phyloP scores from a whole-genome alignment of 1,284 basidiomycete species.

The Pterulicium gracile region DNA sequence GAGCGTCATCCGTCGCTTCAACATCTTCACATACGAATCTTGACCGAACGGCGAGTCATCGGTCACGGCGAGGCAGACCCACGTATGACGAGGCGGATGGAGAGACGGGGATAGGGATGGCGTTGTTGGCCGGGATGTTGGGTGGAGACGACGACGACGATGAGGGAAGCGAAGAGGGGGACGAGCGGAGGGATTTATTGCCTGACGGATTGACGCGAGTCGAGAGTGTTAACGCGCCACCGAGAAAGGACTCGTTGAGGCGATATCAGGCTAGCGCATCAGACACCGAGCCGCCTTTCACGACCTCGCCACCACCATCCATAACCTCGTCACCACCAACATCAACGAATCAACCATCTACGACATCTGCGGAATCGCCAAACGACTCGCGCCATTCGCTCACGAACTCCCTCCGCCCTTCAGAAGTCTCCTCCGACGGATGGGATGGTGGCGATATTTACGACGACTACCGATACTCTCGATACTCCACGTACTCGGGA shows the following conservation, averaged over 20 bases:
- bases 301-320: too few relatives aligned
- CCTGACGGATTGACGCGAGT: too few relatives aligned
- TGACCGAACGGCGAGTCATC: too few relatives aligned
- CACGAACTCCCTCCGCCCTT: not conserved
- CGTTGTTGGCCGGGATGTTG: conserved; percentile 8
- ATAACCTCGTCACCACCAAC: too few relatives aligned
- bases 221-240: too few relatives aligned
- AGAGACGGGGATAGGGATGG: conserved; percentile 11
- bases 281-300: too few relatives aligned
- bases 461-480: conserved; percentile 64
- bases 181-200: conserved; percentile 3
- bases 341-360: too few relatives aligned
- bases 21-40: not conserved
- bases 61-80: not conserved
- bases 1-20: not conserved
- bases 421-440: conserved; percentile 4
- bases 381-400: too few relatives aligned
- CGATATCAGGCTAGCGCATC: too few relatives aligned
- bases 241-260: too few relatives aligned
- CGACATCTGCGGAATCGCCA: too few relatives aligned
- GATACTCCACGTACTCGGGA: conserved; percentile 34
- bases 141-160: conserved; percentile 10
- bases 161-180: conserved; percentile 7
- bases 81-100: conserved; percentile 9
- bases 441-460: conserved; percentile 13